Conservation (phyloP, 345 rosid genomes). For the Noccaea caerulescens region DNA sequence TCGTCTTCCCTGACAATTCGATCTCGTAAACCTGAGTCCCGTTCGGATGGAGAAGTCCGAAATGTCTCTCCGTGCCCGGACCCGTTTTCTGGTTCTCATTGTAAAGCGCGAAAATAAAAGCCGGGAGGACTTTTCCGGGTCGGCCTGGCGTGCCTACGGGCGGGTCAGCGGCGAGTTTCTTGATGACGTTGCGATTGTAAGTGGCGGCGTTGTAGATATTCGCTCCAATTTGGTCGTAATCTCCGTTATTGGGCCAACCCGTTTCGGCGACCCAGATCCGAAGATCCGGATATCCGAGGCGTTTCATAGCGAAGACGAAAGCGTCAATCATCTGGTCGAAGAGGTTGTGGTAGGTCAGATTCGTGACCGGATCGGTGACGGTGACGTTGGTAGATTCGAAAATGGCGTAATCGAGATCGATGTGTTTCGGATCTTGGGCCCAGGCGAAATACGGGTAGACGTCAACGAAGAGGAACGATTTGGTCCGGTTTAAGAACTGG, state of each 20-base stretch:
- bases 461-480: conserved; percentile 81
- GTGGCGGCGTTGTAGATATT: conserved; percentile 87
- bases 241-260: conserved; percentile 97
- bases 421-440: conserved; percentile 56
- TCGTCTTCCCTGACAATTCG: conserved; percentile 65
- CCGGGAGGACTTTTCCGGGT: conserved; percentile 67
- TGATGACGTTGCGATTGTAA: conserved; percentile 74
- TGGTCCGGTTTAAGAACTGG: conserved; percentile 82
- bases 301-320: conserved; percentile 72
- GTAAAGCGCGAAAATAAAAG: conserved; percentile 73
- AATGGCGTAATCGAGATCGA: conserved; percentile 73
- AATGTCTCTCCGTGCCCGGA: conserved; percentile 89
- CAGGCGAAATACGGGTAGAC: conserved; percentile 86
- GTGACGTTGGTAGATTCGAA: conserved; percentile 57
- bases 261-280: conserved; percentile 93
- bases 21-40: conserved; percentile 64
- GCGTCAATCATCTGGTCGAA: conserved; percentile 96
- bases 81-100: conserved; percentile 93
- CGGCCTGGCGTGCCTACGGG: conserved; percentile 84
- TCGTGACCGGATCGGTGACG: conserved; percentile 67
- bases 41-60: conserved; percentile 80
- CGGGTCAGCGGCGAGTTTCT: conserved; percentile 62
- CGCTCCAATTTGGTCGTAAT: conserved; percentile 86
- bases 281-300: conserved; percentile 67
- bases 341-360: conserved; percentile 70